Conservation (phyloP, 2,329 filamentous ascomycete species). For the Beauveria scarabaeidicola region DNA sequence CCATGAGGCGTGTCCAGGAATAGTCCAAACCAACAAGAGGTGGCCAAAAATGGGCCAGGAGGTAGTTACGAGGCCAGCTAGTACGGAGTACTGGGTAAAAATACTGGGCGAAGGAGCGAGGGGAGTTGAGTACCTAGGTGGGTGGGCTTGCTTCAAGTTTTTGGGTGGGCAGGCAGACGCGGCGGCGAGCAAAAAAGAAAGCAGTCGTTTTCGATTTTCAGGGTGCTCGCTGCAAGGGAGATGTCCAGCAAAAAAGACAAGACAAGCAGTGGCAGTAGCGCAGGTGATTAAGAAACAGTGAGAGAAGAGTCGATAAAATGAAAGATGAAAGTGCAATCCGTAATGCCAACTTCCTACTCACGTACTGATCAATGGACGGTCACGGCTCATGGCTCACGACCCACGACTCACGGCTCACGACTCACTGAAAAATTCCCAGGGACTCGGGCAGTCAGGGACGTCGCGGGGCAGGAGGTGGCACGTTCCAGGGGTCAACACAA, state of each 20-base stretch:
- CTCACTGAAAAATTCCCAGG: neutral
- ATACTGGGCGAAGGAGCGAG: neutral
- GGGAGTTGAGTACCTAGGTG: neutral
- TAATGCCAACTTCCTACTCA: no score
- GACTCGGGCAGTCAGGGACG: neutral
- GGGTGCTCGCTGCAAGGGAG: no score
- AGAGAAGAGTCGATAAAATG: no score
- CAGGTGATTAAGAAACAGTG: no score
- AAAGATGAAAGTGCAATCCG: no score
- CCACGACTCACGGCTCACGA: neutral
- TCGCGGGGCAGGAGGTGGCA: neutral
- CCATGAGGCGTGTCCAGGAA: neutral
- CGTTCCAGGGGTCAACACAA: neutral
- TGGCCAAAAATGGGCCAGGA: neutral
- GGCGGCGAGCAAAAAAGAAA: no score
- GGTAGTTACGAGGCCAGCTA: neutral
- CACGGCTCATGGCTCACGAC: neutral
- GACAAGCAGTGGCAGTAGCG: no score
- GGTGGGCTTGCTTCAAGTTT: neutral
- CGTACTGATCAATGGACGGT: no score
- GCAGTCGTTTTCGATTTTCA: no score
- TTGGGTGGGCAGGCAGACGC: neutral
- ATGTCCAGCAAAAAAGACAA: no score
- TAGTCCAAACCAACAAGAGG: neutral
- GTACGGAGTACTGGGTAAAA: no score